Evolutionary conservation across 2,329 filamentous ascomycete species (phyloP).

Genomic region (Xylaria sp.): DNA sequence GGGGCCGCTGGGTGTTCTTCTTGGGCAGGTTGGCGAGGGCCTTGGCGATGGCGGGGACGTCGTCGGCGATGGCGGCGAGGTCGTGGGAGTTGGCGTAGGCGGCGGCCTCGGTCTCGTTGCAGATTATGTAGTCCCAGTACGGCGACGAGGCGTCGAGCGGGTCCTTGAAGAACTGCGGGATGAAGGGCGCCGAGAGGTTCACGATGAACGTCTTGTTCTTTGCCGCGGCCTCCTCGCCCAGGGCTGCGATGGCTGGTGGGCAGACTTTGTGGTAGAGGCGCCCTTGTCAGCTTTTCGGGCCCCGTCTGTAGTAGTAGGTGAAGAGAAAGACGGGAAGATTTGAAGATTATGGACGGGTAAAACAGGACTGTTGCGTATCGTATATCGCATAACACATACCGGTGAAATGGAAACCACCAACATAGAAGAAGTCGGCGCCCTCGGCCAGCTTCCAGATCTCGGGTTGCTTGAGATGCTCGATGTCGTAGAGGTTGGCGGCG

Average conservation of each 20-base stretch:
- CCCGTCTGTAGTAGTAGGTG: not conserved
- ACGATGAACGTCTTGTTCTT: conserved; percentile 94
- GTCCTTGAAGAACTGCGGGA: conserved; percentile 97
- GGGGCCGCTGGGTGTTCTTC: conserved; percentile 85
- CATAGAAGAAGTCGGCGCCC: conserved; percentile 88
- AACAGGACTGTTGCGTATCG: conserved; percentile 48
- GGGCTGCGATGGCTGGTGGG: conserved; percentile 86
- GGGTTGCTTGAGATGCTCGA: conserved; percentile 90
- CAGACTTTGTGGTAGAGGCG: conserved; percentile 67
- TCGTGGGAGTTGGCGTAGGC: conserved; percentile 80
- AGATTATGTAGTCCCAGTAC: conserved; percentile 96
- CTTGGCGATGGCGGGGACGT: conserved; percentile 86
- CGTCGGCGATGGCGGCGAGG: conserved; percentile 55
- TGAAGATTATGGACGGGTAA: not conserved
- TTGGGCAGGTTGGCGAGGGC: conserved; percentile 89
- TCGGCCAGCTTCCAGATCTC: conserved; percentile 93
- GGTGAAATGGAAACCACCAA: conserved; percentile 97
- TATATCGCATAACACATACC: conserved; percentile 34
- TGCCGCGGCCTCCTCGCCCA: conserved; percentile 87
- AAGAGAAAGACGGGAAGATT: not conserved
- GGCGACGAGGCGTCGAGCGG: conserved; percentile 84
- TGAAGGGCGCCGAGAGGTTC: conserved; percentile 94
- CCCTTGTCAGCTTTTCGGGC: conserved; percentile 17
- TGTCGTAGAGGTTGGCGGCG: conserved; percentile 95
- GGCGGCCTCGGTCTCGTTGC: conserved; percentile 94